phyloP scores from a whole-genome alignment of 805 yeast species.

The Clavispora santaluciae region DNA sequence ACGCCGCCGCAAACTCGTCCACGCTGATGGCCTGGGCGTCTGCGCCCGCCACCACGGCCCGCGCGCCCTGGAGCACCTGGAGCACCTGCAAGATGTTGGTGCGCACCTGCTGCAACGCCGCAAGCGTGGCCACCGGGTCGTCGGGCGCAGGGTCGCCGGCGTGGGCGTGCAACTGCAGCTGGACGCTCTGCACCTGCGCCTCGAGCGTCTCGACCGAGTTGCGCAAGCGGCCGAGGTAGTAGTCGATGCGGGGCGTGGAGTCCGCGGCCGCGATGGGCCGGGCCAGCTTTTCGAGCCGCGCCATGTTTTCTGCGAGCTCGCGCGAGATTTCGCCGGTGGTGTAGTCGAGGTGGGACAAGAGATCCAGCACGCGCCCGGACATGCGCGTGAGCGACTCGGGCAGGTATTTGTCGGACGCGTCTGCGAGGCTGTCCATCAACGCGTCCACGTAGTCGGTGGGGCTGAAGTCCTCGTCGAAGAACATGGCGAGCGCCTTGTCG shows the following conservation, averaged over 20 bases:
- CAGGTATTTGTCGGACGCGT: slow-evolving; percentile 21
- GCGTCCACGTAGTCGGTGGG: slow-evolving; percentile 66
- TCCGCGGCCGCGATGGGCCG: slow-evolving; percentile 32
- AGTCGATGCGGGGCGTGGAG: slow-evolving; percentile 56
- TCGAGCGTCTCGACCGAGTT: slow-evolving; percentile 55
- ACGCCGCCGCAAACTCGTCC: slow-evolving; percentile 24
- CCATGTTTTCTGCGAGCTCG: slow-evolving; percentile 49
- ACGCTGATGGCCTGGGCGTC: slow-evolving; percentile 8
- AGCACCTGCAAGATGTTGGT: slow-evolving; percentile 43
- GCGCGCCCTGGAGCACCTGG: slow-evolving; percentile 34
- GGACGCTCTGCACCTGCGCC: slow-evolving; percentile 9
- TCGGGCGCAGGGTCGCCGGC: not conserved
- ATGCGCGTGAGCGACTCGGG: slow-evolving; percentile 34
- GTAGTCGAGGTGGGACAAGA: slow-evolving; percentile 57
- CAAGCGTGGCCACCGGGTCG: slow-evolving; percentile 32
- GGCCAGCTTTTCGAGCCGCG: slow-evolving; percentile 45
- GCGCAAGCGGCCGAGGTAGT: slow-evolving; percentile 57
- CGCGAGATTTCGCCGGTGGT: slow-evolving; percentile 55
- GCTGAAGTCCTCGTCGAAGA: slow-evolving; percentile 61
- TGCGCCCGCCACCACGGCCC: slow-evolving; percentile 7
- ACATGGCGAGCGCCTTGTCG: slow-evolving; percentile 53
- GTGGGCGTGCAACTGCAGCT: not conserved
- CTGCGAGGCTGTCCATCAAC: slow-evolving; percentile 41
- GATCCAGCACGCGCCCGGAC: slow-evolving; percentile 44
- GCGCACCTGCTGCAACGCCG: slow-evolving; percentile 42